Evolutionary conservation across 106 monocot species (phyloP).

Genomic region (Dioscorea dumetorum): DNA sequence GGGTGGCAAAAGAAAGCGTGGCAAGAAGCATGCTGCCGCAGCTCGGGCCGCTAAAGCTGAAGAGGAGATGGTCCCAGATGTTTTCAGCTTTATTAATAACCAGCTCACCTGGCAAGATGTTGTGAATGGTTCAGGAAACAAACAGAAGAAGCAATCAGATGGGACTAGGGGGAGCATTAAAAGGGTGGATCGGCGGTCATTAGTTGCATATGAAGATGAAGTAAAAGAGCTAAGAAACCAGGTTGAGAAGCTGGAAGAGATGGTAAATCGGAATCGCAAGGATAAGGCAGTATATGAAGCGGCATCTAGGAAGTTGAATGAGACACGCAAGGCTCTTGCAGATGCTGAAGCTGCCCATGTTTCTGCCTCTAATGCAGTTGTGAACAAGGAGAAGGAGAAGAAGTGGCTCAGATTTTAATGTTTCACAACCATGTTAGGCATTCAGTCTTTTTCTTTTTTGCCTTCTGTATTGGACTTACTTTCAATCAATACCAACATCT

Average conservation of each 20-base stretch:
- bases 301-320: conserved; percentile 49
- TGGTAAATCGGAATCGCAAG: conserved; percentile 68
- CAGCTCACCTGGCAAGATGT: conserved; percentile 57
- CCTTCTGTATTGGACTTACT: too few relatives aligned
- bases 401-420: conserved; percentile 90
- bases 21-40: conserved; percentile 60
- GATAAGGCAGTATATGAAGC: conserved; percentile 82
- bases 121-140: conserved; percentile 6
- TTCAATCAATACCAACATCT: too few relatives aligned
- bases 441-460: not conserved
- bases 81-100: conserved; percentile 88
- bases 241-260: conserved; percentile 74
- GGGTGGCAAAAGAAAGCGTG: conserved; percentile 76
- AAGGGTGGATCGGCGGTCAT: conserved; percentile 55
- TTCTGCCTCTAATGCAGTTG: conserved; percentile 58
- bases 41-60: conserved; percentile 51
- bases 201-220: conserved; percentile 76
- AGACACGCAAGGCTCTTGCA: conserved; percentile 49
- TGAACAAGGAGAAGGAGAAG: conserved; percentile 85
- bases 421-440: too few relatives aligned
- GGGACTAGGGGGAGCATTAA: conserved; percentile 12
- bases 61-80: conserved; percentile 37
- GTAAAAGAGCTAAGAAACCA: conserved; percentile 58
- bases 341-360: conserved; percentile 69
- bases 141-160: conserved; percentile 14